Evolutionary conservation across 108 stramenopile species (phyloP).

Genomic region (Nitzschia sp.): DNA sequence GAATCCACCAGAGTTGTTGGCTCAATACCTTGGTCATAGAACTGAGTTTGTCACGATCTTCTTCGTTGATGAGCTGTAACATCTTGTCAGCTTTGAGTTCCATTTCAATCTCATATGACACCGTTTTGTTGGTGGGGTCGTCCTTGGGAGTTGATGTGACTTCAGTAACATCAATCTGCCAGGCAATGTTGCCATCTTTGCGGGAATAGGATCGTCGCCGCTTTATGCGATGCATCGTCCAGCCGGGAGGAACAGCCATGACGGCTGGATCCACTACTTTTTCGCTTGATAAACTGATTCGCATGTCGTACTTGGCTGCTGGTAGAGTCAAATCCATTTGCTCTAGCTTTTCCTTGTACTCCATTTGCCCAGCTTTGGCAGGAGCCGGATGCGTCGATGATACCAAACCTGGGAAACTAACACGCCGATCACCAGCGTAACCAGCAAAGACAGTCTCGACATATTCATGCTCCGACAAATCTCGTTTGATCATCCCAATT

Average conservation of each 20-base stretch:
- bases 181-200: constrained; percentile 73
- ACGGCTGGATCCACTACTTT: constrained; percentile 51
- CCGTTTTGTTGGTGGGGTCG: constrained; percentile 33
- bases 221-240: constrained; percentile 71
- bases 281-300: constrained; percentile 71
- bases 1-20: constrained; percentile 80
- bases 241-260: constrained; percentile 46
- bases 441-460: constrained; percentile 81
- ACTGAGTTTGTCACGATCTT: constrained; percentile 44
- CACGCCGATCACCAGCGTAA: constrained; percentile 60
- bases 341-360: constrained; percentile 71
- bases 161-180: constrained; percentile 90
- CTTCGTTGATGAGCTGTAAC: constrained; percentile 63
- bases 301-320: constrained; percentile 78
- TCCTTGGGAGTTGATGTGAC: constrained; percentile 58
- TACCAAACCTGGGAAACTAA: constrained; percentile 54
- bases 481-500: constrained; percentile 53
- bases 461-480: constrained; percentile 60
- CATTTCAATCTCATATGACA: constrained; percentile 85
- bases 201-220: constrained; percentile 79
- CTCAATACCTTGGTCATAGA: constrained; percentile 53
- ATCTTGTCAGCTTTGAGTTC: constrained; percentile 59
- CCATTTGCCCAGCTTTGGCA: constrained; percentile 57
- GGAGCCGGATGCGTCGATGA: constrained; percentile 29
- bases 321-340: constrained; percentile 74